Evolutionary conservation across 345 rosid species (phyloP), one percentile per base, ranked within the genome.

Genomic region (Lepidium aucheri): DNA sequence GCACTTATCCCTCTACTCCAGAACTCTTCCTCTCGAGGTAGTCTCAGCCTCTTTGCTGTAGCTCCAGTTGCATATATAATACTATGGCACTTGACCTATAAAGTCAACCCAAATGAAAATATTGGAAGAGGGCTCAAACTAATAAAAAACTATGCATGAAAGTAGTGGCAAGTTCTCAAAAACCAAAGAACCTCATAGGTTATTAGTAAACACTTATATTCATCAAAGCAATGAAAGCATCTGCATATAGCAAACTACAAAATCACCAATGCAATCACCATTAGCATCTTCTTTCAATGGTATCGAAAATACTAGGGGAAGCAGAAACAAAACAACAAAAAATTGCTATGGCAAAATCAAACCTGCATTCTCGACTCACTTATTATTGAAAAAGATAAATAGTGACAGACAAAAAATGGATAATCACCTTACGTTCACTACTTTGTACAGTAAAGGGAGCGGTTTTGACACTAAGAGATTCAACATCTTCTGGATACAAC

Each of bases 1-100:
- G 98, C 98, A 78, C 98, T 93, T 14, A 93, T 93, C 76, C 98
- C 98, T 72, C 92, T 85, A 81, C 98, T 90, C 98, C 98, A 93
- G 65, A 93, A 93, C 65, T 93, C 96, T 69, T 93, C 98, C 64
- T 90, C 98, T 47, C 86, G 90, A 39, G 98, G 98, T 74, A 93
- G 72, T 12, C 73, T 63, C 24, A 93, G 86, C 76, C 90, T 85
- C 76, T 72, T 81, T 26, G 98, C 96, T 30, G 96, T 88, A 80
- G 98, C 98, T 77, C 97, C 98, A 5, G 98, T 93, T 12, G 98
- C 98, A 68, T 36, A 88, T 60, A 93, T 81, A 35, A 93, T 7
- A 71, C 94, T 88, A 73, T 88, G 86, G 50, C 97, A 85, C 63
- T 88, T 90, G 9, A 93, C 96, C 98, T 93, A 79, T 67, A 73